These are phyloP conservation scores for Carex cristatella DNA, from an alignment of 176 grass and related monocot species.

Conservation along the genomic window DNA sequence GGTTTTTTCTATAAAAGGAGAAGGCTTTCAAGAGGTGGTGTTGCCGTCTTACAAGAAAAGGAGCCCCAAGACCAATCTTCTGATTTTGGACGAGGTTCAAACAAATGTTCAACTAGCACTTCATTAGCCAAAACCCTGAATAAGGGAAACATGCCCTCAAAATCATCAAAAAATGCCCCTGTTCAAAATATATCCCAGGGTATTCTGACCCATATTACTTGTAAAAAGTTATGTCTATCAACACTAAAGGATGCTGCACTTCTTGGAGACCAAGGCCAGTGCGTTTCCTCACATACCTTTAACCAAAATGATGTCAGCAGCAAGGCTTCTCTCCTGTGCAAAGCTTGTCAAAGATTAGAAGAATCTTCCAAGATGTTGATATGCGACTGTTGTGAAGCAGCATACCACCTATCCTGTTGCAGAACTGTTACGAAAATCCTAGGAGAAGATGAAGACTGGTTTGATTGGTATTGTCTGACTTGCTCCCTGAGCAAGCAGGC, in stretches of 20 bases:
- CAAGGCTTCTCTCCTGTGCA: slow-evolving; percentile 39
- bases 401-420: slow-evolving; percentile 84
- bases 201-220: background rate
- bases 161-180: slow-evolving; percentile 17
- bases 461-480: slow-evolving; percentile 66
- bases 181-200: slow-evolving; percentile 10
- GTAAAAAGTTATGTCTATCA: slow-evolving; percentile 68
- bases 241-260: slow-evolving; percentile 54
- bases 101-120: background rate
- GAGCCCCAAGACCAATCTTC: slow-evolving; percentile 22
- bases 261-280: slow-evolving; percentile 30
- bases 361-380: slow-evolving; percentile 66
- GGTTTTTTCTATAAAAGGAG: slow-evolving; percentile 29
- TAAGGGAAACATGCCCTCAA: background rate
- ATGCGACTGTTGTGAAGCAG: slow-evolving; percentile 83
- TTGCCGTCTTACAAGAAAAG: slow-evolving; percentile 18
- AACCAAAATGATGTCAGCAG: slow-evolving; percentile 27
- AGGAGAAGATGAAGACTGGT: slow-evolving; percentile 8
- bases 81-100: slow-evolving; percentile 6
- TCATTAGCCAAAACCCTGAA: background rate
- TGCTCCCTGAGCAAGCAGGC: slow-evolving; percentile 55
- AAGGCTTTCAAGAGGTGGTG: slow-evolving; percentile 19
- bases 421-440: slow-evolving; percentile 20
- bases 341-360: slow-evolving; percentile 42
- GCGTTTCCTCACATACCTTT: slow-evolving; percentile 22